Evolutionary conservation across 306 rosid genomes (phyloP), one percentile per base, ranked within the genome.

Genomic region (Hippophae rhamnoides): DNA sequence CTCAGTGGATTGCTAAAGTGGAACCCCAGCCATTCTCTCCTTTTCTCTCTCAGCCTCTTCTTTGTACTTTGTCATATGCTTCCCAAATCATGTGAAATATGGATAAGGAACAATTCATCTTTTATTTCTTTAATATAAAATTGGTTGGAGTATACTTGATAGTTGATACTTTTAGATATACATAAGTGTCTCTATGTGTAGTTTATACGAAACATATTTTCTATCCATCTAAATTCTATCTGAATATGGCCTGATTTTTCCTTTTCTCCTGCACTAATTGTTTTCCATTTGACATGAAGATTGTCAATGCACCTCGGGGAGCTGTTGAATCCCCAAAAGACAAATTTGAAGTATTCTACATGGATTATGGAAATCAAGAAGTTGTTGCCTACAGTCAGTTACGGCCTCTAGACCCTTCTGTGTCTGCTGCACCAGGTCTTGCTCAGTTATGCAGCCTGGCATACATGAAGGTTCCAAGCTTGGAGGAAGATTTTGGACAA

Each of bases 351-450:
- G 99, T 92, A 42, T 88, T 92, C 73, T 92, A 92, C 74, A 73
- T 92, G 13, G 99, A 92, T 59, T 92, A 82, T 64, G 99, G 99
- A 70, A 92, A 92, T 65, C 97, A 92, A 88, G 99, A 88, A 64
- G 76, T 66, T 56, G 88, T 92, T 63, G 58, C 86, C 42, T 86
- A 74, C 71, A 72, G 86, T 72, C 83, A 74, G 68, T 51, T 92
- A 57, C 79, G 99, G 72, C 97, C 99, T 57, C 55, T 88, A 59
- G 97, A 92, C 58, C 70, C 89, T 46, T 81, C 95, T 0, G 82
- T 88, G 56, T 85, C 99, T 47, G 71, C 89, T 62, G 76, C 95
- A 44, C 85, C 97, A 38, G 97, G 97, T 43, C 86, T 86, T 65
- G 95, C 96, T 71, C 96, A 85, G 69, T 75, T 92, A 67, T 86